Evolutionary conservation across 169 alveolate species (phyloP).

Genomic region (Miamiensis avidus): DNA sequence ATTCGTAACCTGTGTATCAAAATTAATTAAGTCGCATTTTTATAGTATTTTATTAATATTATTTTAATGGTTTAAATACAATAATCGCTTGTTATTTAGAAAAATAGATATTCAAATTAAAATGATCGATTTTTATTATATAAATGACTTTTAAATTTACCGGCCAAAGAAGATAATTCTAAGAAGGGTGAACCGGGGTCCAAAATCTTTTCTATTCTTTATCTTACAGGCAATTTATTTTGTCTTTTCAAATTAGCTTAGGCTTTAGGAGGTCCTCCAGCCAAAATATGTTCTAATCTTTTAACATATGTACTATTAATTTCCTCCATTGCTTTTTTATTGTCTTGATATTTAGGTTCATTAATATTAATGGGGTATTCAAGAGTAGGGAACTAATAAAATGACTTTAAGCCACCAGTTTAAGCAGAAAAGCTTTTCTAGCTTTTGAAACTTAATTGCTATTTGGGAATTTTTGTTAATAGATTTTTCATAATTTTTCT

Average conservation of each 20-base stretch:
- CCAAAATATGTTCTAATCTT: background rate
- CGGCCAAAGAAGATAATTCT: conserved; percentile 78
- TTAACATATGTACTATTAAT: too few species aligned
- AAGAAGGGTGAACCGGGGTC: conserved; percentile 80
- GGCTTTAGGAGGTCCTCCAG: conserved; percentile 25
- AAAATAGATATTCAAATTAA: background rate
- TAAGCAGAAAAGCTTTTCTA: background rate
- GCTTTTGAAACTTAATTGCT: background rate
- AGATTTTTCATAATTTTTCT: too few species aligned
- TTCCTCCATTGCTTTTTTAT: background rate
- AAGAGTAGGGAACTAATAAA: background rate
- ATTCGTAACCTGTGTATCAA: conserved; percentile 2
- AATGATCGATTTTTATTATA: background rate
- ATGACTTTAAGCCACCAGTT: background rate
- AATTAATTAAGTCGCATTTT: too few species aligned
- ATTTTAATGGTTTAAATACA: too few species aligned
- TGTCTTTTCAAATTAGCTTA: conserved; percentile 4
- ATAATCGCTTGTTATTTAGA: background rate
- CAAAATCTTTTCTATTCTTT: conserved; percentile 61
- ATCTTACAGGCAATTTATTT: conserved; percentile 56
- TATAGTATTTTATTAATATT: too few species aligned
- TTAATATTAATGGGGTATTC: background rate
- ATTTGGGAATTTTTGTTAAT: too few species aligned
- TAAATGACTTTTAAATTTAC: conserved; percentile 2
- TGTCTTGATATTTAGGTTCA: background rate